Base-by-base conservation (phyloP, 2,329 filamentous ascomycete genomes). In the Colletotrichum sp. region DNA sequence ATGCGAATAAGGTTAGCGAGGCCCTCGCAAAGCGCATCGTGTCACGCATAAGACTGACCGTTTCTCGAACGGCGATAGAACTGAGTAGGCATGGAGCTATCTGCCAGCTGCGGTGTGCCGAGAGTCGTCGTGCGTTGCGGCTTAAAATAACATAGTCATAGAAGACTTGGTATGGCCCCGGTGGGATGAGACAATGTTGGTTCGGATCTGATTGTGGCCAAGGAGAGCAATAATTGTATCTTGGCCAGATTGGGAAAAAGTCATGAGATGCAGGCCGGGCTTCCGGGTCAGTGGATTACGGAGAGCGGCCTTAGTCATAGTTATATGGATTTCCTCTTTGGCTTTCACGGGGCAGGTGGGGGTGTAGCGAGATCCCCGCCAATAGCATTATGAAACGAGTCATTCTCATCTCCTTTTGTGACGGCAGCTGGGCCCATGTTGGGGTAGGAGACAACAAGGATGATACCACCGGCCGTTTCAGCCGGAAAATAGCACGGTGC, bases 51-150 rank as follows among this genome's bases (percentile, higher is more conserved):
- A 5, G 12, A 66, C 72, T 66, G 22, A 75, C 72, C 72, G 26
- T 66, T 32, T 59, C 72, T 71, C 15, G 72, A 75, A 24, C 72
- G 72, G 28, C 62, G 72, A 24, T 75, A 66, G 26, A 30, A 52
- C 39, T 66, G 64, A n/a, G 39, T 30, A 68, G 65, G 24, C 65
- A 68, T 68, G 24, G 28, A 22, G 63, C 30, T 59, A 48, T 1
- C n/a, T 44, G 24, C 36, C 36, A 34, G 18, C 59, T 30, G 24
- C 28, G 59, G n/a, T 28, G 24, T 59, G 55, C 55, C 55, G 28
- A 62, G 28, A n/a, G 10, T 32, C 24, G 18, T 32, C 24, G 18
- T 32, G 28, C 6, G 24, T 62, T 62, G 59, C 16, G 28, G 26
- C 59, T 62, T 62, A 34, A 62, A 34, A 62, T 34, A 62, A 32